Percentiles rank a stretch among this genome's conserved stretches.
Conservation (phyloP, 2,329 filamentous ascomycete genomes). For the Nemania diffusa region DNA sequence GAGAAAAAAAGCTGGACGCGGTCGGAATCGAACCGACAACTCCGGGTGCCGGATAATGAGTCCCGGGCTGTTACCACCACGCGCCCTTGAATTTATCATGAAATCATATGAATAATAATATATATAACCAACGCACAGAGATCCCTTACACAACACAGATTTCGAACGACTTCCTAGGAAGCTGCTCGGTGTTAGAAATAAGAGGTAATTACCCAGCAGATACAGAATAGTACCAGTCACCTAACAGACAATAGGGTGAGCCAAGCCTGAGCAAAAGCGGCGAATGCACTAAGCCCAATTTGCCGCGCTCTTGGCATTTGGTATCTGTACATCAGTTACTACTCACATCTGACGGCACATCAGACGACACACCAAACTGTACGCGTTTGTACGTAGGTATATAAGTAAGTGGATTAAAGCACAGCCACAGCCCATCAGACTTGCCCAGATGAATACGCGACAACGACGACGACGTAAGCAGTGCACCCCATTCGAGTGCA, state of each 20-base stretch:
- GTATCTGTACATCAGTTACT: no score
- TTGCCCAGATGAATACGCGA: slow-evolving; percentile 29
- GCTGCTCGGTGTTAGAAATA: no score
- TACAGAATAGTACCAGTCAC: no score
- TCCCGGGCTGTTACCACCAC: slow-evolving; percentile 10
- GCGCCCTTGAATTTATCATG: neutral
- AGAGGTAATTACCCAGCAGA: no score
- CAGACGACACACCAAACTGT: slow-evolving; percentile 5
- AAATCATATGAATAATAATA: no score
- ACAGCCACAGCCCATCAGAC: slow-evolving; percentile 27
- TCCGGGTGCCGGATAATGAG: slow-evolving; percentile 19
- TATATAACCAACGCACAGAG: no score
- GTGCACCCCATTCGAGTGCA: neutral
- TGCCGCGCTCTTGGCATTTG: no score
- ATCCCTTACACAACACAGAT: no score
- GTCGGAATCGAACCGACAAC: slow-evolving; percentile 12
- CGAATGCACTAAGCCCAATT: no score
- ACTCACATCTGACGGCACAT: slow-evolving; percentile 10
- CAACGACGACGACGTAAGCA: slow-evolving; percentile 14
- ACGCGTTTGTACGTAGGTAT: neutral
- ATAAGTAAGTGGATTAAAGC: slow-evolving; percentile 4
- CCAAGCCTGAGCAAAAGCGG: no score
- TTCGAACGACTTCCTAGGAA: no score
- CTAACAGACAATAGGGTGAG: no score
- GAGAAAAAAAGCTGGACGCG: slow-evolving; percentile 5